These are phyloP conservation scores for Corymbia calophylla DNA, from an alignment of 441 rosid genomes.

Conservation along the genomic window DNA sequence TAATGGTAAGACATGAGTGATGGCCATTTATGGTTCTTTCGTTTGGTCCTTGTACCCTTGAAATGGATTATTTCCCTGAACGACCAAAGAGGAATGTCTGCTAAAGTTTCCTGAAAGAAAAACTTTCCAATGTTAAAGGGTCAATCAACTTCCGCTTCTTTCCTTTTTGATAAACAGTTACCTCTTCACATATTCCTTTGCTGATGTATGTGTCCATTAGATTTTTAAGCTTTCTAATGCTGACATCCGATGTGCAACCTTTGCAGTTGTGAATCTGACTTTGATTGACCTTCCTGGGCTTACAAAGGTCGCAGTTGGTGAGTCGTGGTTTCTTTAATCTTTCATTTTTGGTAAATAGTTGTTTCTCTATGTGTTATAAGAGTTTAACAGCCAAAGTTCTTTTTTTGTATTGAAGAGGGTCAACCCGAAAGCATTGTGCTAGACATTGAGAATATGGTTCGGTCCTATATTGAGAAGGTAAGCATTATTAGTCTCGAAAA, in stretches of 20 bases:
- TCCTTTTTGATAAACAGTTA: neutral
- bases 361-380: neutral
- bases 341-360: neutral
- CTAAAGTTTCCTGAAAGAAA: neutral
- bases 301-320: slow-evolving; percentile 96
- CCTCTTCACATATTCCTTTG: neutral
- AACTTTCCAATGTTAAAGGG: neutral
- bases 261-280: slow-evolving; percentile 90
- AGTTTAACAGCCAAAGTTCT: neutral
- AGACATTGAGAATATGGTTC: slow-evolving; percentile 88
- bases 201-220: neutral
- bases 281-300: slow-evolving; percentile 95
- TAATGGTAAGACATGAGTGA: slow-evolving; percentile 50
- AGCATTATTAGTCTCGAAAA: slow-evolving; percentile 1
- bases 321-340: slow-evolving; percentile 16
- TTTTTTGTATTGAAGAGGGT: slow-evolving; percentile 51
- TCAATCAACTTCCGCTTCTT: neutral
- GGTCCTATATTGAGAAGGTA: slow-evolving; percentile 88
- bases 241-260: neutral
- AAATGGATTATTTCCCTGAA: neutral
- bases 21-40: neutral
- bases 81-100: neutral
- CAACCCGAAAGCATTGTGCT: slow-evolving; percentile 83
- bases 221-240: neutral
- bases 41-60: neutral